Evolutionary conservation across 805 yeast species (phyloP), one percentile per base, ranked within the genome.

Genomic region (Yamadazyma sp.): DNA sequence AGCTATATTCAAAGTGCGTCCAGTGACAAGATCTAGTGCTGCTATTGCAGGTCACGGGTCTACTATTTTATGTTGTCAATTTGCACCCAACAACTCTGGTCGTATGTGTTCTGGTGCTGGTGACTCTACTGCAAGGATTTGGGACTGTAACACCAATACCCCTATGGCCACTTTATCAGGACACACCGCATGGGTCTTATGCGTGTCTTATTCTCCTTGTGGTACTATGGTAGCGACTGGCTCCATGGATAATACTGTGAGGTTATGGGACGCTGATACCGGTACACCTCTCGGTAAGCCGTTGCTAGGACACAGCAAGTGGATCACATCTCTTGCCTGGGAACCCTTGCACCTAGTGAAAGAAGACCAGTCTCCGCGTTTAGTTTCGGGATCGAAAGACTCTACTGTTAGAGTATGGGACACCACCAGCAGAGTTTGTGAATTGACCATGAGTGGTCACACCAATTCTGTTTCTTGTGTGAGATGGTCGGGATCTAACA

Each of bases 141-240:
- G 99, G 99, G 97, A 90, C 62, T 85, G 96, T 60, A 82, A 88
- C 52, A 90, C 98, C 0, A 93, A 87, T 49, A 93, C 99, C 0
- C 96, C 96, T 6, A 67, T 82, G 54, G 75, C 78, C 44, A 86
- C 95, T 0, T 65, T 93, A 36, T 54, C 70, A 4, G 98, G 98
- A 1, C 99, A 93, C 54, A 67, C 78, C 8, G 88, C 90, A 64
- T 93, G 97, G 96, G 98, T 93, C 5, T 67, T 93, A 30, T 84
- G 95, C 58, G 96, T 84, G 6, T 69, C 84, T 2, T 93, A 95
- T 82, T 83, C 95, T 14, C 97, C 99, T 3, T 85, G 87, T 59
- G 98, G 96, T 17, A 80, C 80, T 45, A 71, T 82, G 54, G 78
- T 93, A 32, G 99, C 99, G 9, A 91, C 99, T 1, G 99, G 98